Percentiles rank a stretch among this genome's conserved stretches.
Evolutionary conservation across 2,329 filamentous ascomycete genomes (phyloP).

Genomic region (Ophiostoma pallidulum): DNA sequence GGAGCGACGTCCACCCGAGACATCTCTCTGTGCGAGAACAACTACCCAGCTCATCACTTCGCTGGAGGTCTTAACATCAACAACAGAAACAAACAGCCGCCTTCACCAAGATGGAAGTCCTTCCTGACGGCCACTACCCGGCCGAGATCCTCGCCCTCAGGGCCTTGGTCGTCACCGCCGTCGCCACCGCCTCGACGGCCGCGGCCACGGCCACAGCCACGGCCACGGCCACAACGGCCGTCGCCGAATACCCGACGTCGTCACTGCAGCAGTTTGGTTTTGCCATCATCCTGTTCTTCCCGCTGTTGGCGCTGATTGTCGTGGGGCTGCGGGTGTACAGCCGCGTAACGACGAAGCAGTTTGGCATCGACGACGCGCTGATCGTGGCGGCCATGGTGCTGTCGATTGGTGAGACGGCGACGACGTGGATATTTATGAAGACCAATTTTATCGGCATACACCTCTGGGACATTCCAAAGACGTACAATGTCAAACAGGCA

Average conservation of each 20-base stretch:
- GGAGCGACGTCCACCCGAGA: too few species aligned
- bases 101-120: too few species aligned
- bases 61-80: too few species aligned
- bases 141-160: slow-evolving; percentile 58
- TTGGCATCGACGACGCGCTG: slow-evolving; percentile 14
- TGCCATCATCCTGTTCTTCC: slow-evolving; percentile 21
- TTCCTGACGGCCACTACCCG: slow-evolving; percentile 49
- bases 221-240: not conserved
- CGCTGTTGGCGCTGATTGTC: slow-evolving; percentile 19
- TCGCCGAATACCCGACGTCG: slow-evolving; percentile 6
- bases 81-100: too few species aligned
- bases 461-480: slow-evolving; percentile 7
- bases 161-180: not conserved
- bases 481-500: slow-evolving; percentile 6
- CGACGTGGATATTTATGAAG: slow-evolving; percentile 14
- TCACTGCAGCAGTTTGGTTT: slow-evolving; percentile 18
- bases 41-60: too few species aligned
- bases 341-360: slow-evolving; percentile 18
- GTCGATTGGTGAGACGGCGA: slow-evolving; percentile 11
- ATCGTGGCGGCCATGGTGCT: slow-evolving; percentile 13
- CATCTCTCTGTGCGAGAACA: too few species aligned
- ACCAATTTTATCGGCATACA: slow-evolving; percentile 17
- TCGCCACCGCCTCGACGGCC: not conserved
- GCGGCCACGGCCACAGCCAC: too few species aligned
- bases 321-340: slow-evolving; percentile 19